Evolutionary conservation across 1,284 basidiomycete species (phyloP).

Genomic region (Ceraceosorus guamensis): DNA sequence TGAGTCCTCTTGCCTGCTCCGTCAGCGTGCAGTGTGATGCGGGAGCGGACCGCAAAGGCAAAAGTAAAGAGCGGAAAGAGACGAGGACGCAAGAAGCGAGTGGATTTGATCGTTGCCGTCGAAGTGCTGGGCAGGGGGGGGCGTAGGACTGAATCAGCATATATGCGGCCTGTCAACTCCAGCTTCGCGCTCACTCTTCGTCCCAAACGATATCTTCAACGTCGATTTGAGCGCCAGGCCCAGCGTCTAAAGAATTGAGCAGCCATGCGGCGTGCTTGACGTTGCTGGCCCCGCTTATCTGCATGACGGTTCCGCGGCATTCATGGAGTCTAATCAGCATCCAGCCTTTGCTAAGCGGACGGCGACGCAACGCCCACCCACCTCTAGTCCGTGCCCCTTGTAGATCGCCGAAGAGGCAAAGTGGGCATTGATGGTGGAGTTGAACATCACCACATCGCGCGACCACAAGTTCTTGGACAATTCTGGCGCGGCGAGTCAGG

Average conservation of each 20-base stretch:
- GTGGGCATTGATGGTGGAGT: background rate
- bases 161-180: background rate
- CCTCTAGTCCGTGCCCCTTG: background rate
- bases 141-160: background rate
- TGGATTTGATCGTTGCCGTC: background rate
- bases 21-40: background rate
- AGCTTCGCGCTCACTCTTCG: background rate
- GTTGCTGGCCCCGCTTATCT: background rate
- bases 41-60: background rate
- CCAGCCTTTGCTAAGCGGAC: background rate
- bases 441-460: background rate
- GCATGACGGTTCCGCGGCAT: too few relatives aligned
- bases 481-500: too few relatives aligned
- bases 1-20: background rate
- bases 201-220: background rate
- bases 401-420: background rate
- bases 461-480: background rate
- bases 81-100: background rate
- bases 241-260: background rate
- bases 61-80: background rate
- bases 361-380: background rate
- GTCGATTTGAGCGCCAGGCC: background rate
- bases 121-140: background rate
- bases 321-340: background rate
- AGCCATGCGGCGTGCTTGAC: background rate